Percentiles rank a stretch among this genome's conserved stretches.
Evolutionary conservation across 192 early-diverging fungal species (phyloP).

Genomic region (Diversispora epigaea): DNA sequence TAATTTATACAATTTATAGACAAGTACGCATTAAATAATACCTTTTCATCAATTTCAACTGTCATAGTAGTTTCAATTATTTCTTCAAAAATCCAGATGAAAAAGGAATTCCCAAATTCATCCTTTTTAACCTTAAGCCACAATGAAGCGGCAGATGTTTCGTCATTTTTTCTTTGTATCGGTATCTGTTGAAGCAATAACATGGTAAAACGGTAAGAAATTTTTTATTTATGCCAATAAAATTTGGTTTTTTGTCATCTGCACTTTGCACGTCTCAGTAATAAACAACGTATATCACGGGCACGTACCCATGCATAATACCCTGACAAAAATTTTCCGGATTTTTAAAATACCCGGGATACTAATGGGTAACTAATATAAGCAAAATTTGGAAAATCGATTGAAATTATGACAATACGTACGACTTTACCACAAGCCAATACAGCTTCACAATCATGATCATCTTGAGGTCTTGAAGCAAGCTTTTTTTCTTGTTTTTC

Average conservation of each 20-base stretch:
- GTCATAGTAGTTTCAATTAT: conserved; percentile 51
- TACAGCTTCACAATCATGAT: conserved; percentile 42
- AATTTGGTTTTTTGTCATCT: no score
- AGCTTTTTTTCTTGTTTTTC: conserved; percentile 41
- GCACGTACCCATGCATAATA: no score
- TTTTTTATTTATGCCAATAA: no score
- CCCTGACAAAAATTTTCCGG: no score
- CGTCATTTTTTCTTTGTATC: conserved; percentile 53
- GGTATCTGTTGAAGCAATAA: conserved; percentile 43
- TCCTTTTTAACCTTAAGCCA: conserved; percentile 62
- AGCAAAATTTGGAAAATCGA: neutral
- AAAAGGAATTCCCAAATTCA: conserved; percentile 43
- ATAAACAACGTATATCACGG: no score
- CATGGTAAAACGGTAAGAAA: no score
- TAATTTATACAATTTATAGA: neutral
- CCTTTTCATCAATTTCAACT: conserved; percentile 42
- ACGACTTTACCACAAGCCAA: conserved; percentile 56
- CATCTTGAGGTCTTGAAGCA: conserved; percentile 37
- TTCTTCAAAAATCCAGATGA: conserved; percentile 68
- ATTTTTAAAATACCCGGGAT: no score
- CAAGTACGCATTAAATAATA: neutral
- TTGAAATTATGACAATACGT: conserved; percentile 20
- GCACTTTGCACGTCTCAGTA: no score
- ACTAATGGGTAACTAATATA: neutral
- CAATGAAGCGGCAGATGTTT: conserved; percentile 56